A percentile compares a stretch with the other conserved stretches of the same genome.
phyloP scores from a whole-genome alignment of 2,329 filamentous ascomycete species.

The Furcasterigmium sp. region DNA sequence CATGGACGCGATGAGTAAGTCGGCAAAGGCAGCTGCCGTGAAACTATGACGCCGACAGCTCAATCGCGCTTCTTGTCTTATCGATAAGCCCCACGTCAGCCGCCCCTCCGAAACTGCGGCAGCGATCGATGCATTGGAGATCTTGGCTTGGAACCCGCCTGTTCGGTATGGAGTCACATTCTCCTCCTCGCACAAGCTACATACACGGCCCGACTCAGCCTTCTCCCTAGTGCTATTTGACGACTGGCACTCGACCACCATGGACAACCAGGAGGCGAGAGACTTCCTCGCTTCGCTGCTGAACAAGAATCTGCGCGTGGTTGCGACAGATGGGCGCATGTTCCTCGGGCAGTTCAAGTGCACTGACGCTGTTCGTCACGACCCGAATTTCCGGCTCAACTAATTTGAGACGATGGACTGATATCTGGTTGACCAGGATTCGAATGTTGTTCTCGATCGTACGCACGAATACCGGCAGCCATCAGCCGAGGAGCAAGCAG shows the following conservation, averaged over 20 bases:
- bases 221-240: neutral
- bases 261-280: slow-evolving; percentile 48
- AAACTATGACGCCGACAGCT: slow-evolving; percentile 1
- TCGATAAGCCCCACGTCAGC: slow-evolving; percentile 3
- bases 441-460: slow-evolving; percentile 79
- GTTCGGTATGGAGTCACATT: neutral
- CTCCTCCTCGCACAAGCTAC: too few relatives aligned
- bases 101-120: neutral
- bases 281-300: slow-evolving; percentile 61
- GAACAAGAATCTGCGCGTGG: slow-evolving; percentile 73
- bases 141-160: neutral
- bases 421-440: slow-evolving; percentile 53
- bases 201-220: neutral
- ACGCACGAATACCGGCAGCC: slow-evolving; percentile 88
- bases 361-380: slow-evolving; percentile 71
- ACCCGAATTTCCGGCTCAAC: slow-evolving; percentile 1
- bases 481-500: slow-evolving; percentile 39
- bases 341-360: slow-evolving; percentile 93
- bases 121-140: neutral
- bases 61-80: slow-evolving; percentile 3
- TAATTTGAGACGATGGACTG: neutral
- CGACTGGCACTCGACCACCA: slow-evolving; percentile 13
- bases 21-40: too few relatives aligned
- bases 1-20: too few relatives aligned
- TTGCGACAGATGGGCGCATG: slow-evolving; percentile 77